Evolutionary conservation across 768 basidiomycete genomes (phyloP), one percentile per base, ranked within the genome.

Genomic region (Scleroderma citrinum): DNA sequence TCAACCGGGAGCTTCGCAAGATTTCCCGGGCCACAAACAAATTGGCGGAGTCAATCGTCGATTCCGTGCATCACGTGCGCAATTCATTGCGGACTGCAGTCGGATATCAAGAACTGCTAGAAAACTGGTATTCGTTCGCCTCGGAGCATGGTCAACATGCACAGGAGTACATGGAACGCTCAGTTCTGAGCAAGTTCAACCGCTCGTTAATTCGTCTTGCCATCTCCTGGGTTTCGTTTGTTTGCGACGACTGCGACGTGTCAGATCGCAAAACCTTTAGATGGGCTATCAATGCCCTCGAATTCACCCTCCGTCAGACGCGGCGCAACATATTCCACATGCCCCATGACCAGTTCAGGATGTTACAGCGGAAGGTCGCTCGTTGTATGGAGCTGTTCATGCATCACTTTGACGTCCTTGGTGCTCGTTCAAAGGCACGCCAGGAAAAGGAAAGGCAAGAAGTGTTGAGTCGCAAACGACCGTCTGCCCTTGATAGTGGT

Each of bases 211-310:
- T 94, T 66, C 85, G 83, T 52, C 78, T 98, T 46, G 92, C 94
- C 10, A 97, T 98, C 58, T 87, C 90, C 12, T 99, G 95, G 95
- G 91, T 98, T 30, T 86, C 92, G 38, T 98, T 99, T 74, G 95
- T 98, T 55, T 96, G 92, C 69, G 93, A 97, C 61, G 91, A 94
- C 59, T 99, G 96, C 70, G 90, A 96, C 58, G 92, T 94, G 7
- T 87, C 90, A 30, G 94, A 98, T 65, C 80, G 92, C 49, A 88
- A 85, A 65, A 98, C 92, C 0, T 99, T 99, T 77, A 87, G 89
- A 63, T 98, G 94, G 94, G 94, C 96, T 7, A 93, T 99, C 46
- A 89, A 86, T 50, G 94, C 96, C 2, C 80, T 99, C 26, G 92
- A 96, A 62, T 97, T 93, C 62, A 85, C 92, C 1, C 80, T 91